A percentile compares a stretch with the other conserved stretches of the same genome.
Evolutionary conservation across 768 basidiomycete genomes (phyloP).

Genomic region (Zangia roseola): DNA sequence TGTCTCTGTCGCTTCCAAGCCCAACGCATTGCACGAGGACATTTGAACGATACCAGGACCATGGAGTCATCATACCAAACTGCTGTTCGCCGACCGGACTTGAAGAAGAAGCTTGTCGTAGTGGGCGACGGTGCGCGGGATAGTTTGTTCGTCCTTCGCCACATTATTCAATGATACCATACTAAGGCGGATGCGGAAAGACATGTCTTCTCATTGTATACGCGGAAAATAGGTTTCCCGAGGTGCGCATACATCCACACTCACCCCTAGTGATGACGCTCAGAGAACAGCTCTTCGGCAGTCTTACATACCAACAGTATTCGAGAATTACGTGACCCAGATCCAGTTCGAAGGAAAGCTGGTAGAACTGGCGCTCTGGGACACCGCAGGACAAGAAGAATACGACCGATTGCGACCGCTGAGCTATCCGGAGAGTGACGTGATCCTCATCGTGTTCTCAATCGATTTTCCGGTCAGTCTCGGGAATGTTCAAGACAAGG

Average conservation of each 20-base stretch:
- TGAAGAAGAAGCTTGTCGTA: slow-evolving; percentile 86
- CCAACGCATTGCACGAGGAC: background rate
- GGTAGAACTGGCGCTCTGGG: slow-evolving; percentile 97
- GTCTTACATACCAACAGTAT: slow-evolving; percentile 92
- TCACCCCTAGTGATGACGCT: slow-evolving; percentile 11
- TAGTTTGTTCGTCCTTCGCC: slow-evolving; percentile 25
- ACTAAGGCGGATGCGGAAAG: slow-evolving; percentile 81
- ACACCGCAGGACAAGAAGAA: slow-evolving; percentile 96
- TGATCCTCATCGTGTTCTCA: slow-evolving; percentile 93
- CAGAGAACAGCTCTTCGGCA: slow-evolving; percentile 32
- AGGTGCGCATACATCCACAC: slow-evolving; percentile 51
- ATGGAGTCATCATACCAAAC: slow-evolving; percentile 30
- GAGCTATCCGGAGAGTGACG: slow-evolving; percentile 86
- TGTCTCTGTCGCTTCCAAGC: background rate
- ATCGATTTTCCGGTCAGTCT: slow-evolving; percentile 91
- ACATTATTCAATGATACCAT: slow-evolving; percentile 25
- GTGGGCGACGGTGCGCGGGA: slow-evolving; percentile 75
- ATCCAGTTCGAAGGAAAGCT: slow-evolving; percentile 84
- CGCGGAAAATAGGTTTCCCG: slow-evolving; percentile 94
- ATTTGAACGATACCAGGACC: background rate
- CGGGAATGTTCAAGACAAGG: slow-evolving; percentile 89
- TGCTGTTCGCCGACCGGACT: slow-evolving; percentile 59
- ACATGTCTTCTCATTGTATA: slow-evolving; percentile 96
- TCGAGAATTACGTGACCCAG: slow-evolving; percentile 91
- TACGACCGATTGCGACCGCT: slow-evolving; percentile 87